These are phyloP conservation scores for Wallemia hederae DNA, from an alignment of 1,284 basidiomycete genomes.

Conservation along the genomic window DNA sequence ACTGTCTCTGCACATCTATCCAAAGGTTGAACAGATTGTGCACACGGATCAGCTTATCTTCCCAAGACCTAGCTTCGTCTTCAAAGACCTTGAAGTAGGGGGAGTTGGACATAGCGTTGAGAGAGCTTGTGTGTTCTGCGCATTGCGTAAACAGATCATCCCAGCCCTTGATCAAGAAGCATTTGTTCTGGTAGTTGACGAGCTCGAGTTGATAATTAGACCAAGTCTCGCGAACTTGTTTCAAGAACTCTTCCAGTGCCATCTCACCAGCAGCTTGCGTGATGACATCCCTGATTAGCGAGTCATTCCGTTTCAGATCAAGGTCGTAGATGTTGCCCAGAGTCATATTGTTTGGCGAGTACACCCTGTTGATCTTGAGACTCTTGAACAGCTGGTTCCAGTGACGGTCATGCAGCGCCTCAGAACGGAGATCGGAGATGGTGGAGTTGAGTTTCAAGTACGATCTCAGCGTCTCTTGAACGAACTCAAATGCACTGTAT, in stretches of 20 bases:
- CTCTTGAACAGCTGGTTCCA: slow-evolving; percentile 94
- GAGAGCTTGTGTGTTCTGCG: slow-evolving; percentile 78
- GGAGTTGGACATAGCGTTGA: slow-evolving; percentile 86
- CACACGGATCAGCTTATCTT: slow-evolving; percentile 76
- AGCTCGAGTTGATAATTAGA: slow-evolving; percentile 82
- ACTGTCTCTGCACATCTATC: slow-evolving; percentile 98
- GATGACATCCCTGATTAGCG: slow-evolving; percentile 71
- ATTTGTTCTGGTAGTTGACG: slow-evolving; percentile 97
- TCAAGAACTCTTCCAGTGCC: slow-evolving; percentile 10
- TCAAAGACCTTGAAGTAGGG: slow-evolving; percentile 94
- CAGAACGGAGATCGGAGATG: slow-evolving; percentile 77
- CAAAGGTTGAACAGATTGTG: slow-evolving; percentile 94
- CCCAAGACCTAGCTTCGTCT: slow-evolving; percentile 63
- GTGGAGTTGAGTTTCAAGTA: slow-evolving; percentile 69
- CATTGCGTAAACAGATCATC: slow-evolving; percentile 93
- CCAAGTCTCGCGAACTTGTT: slow-evolving; percentile 85
- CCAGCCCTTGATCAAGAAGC: slow-evolving; percentile 87
- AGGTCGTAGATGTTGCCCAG: slow-evolving; percentile 91
- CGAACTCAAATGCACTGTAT: slow-evolving; percentile 93
- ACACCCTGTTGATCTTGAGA: slow-evolving; percentile 22
- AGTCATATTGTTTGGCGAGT: slow-evolving; percentile 36
- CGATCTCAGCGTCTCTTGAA: slow-evolving; percentile 63
- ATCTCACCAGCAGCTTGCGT: slow-evolving; percentile 86
- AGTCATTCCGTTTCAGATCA: slow-evolving; percentile 78
- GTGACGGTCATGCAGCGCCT: slow-evolving; percentile 87